phyloP scores from a whole-genome alignment of 345 rosid genomes.

The Cardamine chenopodiifolia region DNA sequence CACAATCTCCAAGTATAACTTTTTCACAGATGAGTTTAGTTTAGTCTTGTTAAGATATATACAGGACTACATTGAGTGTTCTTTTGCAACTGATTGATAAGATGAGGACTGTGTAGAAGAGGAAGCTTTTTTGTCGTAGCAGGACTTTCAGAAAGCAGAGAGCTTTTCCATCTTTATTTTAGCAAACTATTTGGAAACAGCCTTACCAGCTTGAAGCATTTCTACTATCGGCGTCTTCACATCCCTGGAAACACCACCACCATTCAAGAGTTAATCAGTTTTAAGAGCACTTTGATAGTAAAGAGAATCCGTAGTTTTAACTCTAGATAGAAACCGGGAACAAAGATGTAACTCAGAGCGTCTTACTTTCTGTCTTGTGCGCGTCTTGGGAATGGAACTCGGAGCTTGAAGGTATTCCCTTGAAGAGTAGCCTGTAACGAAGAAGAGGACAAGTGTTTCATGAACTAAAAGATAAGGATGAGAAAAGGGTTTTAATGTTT shows the following conservation, averaged over 20 bases:
- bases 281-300: neutral
- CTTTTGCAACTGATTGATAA: neutral
- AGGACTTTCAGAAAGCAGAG: neutral
- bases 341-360: neutral
- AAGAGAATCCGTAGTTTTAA: neutral
- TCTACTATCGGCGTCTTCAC: conserved; percentile 86
- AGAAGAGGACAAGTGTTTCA: neutral
- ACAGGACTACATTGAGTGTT: conserved; percentile 1
- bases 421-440: conserved; percentile 61
- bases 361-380: conserved; percentile 85
- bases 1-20: neutral
- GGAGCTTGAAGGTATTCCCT: conserved; percentile 73
- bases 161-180: conserved; percentile 19
- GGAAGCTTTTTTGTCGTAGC: neutral
- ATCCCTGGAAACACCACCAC: conserved; percentile 59
- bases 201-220: conserved; percentile 80
- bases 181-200: conserved; percentile 43
- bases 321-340: neutral
- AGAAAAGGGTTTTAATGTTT: neutral
- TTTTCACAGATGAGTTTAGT: conserved; percentile 11
- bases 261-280: conserved; percentile 20
- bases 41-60: conserved; percentile 24
- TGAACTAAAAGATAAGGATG: neutral
- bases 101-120: neutral
- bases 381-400: conserved; percentile 81